These are phyloP conservation scores for Chaetomiaceae sp. DNA, from an alignment of 2,329 filamentous ascomycete species.

Conservation along the genomic window DNA sequence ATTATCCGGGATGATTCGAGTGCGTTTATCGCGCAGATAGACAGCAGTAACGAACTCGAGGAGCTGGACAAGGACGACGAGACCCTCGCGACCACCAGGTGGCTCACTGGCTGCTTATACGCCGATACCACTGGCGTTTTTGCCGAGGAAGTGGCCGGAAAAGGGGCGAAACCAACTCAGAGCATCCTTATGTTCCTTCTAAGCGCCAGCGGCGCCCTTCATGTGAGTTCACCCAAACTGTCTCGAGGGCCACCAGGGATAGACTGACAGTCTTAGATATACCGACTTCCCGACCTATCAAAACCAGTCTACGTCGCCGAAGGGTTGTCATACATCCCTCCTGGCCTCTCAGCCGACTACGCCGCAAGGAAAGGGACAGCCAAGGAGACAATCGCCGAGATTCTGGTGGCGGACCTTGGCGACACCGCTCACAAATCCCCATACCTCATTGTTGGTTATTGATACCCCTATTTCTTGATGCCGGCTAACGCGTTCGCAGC, in stretches of 20 bases:
- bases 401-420: constrained; percentile 80
- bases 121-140: constrained; percentile 59
- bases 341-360: constrained; percentile 68
- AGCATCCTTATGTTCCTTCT: constrained; percentile 73
- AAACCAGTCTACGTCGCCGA: constrained; percentile 70
- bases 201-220: constrained; percentile 66
- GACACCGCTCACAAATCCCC: constrained; percentile 66
- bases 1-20: constrained; percentile 81
- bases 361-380: constrained; percentile 64
- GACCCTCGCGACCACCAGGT: constrained; percentile 58
- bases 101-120: constrained; percentile 82
- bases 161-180: constrained; percentile 37
- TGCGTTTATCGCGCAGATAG: constrained; percentile 72
- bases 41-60: constrained; percentile 78
- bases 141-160: constrained; percentile 37
- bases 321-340: constrained; percentile 72
- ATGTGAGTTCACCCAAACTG: constrained; percentile 50
- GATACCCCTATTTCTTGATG: background rate
- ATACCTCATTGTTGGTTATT: constrained; percentile 68
- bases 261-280: constrained; percentile 54
- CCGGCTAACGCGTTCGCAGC: constrained; percentile 39
- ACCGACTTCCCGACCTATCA: constrained; percentile 67
- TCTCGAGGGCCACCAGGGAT: too few relatives aligned
- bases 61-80: constrained; percentile 65
- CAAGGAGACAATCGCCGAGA: constrained; percentile 71